Conservation (phyloP, 2,329 filamentous ascomycete species). For the Orbilia javanica region DNA sequence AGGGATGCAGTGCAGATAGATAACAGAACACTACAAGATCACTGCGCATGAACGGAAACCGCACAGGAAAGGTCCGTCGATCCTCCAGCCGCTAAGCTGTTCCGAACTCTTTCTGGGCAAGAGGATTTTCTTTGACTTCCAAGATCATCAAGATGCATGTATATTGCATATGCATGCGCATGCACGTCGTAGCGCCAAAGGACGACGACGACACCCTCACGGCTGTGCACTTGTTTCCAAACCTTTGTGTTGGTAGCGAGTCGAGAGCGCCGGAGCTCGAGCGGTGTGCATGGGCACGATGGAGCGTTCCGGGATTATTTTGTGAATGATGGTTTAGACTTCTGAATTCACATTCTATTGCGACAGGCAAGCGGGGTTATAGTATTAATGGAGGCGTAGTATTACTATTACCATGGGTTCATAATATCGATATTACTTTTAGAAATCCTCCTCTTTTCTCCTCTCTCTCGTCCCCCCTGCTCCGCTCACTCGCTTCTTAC, state of each 20-base stretch:
- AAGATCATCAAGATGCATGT: constrained; percentile 41
- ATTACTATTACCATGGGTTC: neutral
- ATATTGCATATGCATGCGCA: neutral
- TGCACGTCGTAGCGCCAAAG: constrained; percentile 48
- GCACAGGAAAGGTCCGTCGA: constrained; percentile 7
- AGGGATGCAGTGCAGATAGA: constrained; percentile 27
- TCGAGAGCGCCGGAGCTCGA: constrained; percentile 57
- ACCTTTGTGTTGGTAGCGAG: constrained; percentile 50
- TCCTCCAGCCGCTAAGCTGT: constrained; percentile 33
- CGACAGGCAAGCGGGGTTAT: neutral
- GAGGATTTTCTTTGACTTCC: neutral
- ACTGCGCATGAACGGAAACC: neutral
- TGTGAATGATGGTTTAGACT: neutral
- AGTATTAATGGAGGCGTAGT: too few species aligned
- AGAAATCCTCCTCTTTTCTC: too few species aligned
- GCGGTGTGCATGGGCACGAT: neutral
- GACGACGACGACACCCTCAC: constrained; percentile 27
- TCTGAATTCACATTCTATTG: neutral
- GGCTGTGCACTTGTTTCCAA: neutral
- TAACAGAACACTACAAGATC: neutral
- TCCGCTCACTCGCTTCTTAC: constrained; percentile 3
- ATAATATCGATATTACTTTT: neutral
- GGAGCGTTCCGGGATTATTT: neutral
- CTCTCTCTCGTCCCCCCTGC: too few species aligned
- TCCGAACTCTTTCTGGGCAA: constrained; percentile 14